Evolutionary conservation across 345 rosid species (phyloP), one percentile per base, ranked within the genome.

Genomic region (Citrus mangshanensis): DNA sequence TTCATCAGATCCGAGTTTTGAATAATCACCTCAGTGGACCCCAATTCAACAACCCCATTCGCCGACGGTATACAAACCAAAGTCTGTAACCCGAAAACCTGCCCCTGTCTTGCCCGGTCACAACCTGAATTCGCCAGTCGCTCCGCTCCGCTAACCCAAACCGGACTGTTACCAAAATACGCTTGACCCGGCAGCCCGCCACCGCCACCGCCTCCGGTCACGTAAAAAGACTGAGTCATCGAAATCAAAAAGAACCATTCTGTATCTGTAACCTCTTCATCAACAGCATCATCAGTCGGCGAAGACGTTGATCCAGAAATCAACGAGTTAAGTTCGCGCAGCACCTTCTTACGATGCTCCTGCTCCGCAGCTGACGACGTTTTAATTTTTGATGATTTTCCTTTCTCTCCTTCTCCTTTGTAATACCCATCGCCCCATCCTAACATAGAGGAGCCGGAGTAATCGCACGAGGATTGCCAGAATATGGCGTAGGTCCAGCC

Each of bases 341-440:
- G 86, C 18, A 93, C 95, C 75, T 88, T 87, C 73, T 86, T 92
- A 7, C 99, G 89, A 81, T 92, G 93, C 76, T 95, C 93, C 83
- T 95, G 99, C 77, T 92, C 99, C 7, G 80, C 82, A 30, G 85
- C 86, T 21, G 97, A 61, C 0, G 90, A 76, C 1, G 84, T 34
- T 77, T 67, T 70, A 67, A 46, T 27, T 76, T 80, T 89, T 27
- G 76, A 51, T 27, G 76, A 51, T 75, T 93, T 89, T 6, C 81
- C 76, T 73, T 91, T 95, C 38, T 89, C 93, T 54, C 90, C 95
- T 58, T 93, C 98, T 2, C 97, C 99, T 69, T 89, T 93, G 81
- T 95, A 97, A 77, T 93, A 97, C 7, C 98, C 99, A 81, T 95
- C 98, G 34, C 98, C 98, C 99, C 97, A 95, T 1, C 89, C 93